Percentiles rank a stretch among this genome's conserved stretches.
Conservation (phyloP, 495 filamentous ascomycete species). For the Aspergillus egyptiacus region DNA sequence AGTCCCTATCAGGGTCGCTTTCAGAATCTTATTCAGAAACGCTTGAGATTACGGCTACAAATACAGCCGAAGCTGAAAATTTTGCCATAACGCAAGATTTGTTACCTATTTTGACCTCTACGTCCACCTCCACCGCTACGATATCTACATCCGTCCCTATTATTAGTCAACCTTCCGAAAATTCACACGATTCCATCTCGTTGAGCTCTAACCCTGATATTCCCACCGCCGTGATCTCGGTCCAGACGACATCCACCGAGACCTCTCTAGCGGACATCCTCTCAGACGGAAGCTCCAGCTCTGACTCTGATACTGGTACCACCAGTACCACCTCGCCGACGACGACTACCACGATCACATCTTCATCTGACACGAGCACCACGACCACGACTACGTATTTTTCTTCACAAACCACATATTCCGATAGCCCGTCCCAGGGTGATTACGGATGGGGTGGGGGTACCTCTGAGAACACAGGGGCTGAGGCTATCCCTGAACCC, state of each 20-base stretch:
- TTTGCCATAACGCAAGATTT: neutral
- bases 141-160: neutral
- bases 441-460: neutral
- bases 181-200: neutral
- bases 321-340: slow-evolving; percentile 3
- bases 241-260: neutral
- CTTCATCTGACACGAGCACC: neutral
- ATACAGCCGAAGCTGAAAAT: slow-evolving; percentile 5
- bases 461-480: neutral
- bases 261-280: neutral
- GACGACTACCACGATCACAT: neutral
- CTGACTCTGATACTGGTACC: neutral
- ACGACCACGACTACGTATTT: slow-evolving; percentile 7
- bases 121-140: neutral
- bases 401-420: neutral
- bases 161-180: neutral
- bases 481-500: slow-evolving; percentile 10
- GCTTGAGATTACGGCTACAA: neutral
- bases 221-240: neutral
- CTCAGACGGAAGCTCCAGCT: neutral
- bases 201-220: neutral
- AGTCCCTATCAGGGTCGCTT: neutral
- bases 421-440: neutral
- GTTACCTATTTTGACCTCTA: neutral
- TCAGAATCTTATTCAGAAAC: neutral